Conservation (phyloP, 129 eudicot species). For the Dittrichia graveolens region DNA sequence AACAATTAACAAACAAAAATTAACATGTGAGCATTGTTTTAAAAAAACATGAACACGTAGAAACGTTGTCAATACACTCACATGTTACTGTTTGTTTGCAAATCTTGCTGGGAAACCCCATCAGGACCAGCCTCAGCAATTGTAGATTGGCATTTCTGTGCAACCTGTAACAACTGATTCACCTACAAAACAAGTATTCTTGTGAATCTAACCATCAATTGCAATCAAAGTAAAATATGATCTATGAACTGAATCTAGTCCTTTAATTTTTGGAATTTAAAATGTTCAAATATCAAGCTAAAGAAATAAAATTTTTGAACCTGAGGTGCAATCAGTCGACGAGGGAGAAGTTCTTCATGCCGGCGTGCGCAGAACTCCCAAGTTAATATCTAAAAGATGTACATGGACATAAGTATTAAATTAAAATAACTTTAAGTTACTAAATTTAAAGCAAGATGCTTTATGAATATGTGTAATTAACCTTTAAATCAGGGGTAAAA, state of each 20-base stretch:
- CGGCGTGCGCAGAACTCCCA: slow-evolving; percentile 89
- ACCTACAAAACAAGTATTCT: slow-evolving; percentile 44
- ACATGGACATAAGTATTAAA: background rate
- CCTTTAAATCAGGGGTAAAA: slow-evolving; percentile 74
- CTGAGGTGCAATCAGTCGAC: slow-evolving; percentile 74
- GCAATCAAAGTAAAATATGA: background rate
- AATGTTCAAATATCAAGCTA: background rate
- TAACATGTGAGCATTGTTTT: background rate
- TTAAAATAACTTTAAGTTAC: background rate
- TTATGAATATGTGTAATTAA: background rate
- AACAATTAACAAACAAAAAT: background rate
- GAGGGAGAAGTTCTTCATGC: slow-evolving; percentile 79
- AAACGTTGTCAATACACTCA: slow-evolving; percentile 32
- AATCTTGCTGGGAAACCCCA: slow-evolving; percentile 62
- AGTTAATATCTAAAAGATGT: slow-evolving; percentile 47
- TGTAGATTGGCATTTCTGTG: slow-evolving; percentile 76
- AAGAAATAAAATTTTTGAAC: slow-evolving; percentile 32
- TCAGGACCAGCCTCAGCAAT: slow-evolving; percentile 68
- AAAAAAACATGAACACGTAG: background rate
- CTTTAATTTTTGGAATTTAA: background rate
- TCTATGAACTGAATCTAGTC: too few species aligned
- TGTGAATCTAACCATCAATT: background rate
- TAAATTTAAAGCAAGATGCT: background rate
- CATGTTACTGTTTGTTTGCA: slow-evolving; percentile 72
- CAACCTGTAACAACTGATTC: slow-evolving; percentile 72